Conservation (phyloP, 2,329 filamentous ascomycete genomes). For the Grosmannia huntii region DNA sequence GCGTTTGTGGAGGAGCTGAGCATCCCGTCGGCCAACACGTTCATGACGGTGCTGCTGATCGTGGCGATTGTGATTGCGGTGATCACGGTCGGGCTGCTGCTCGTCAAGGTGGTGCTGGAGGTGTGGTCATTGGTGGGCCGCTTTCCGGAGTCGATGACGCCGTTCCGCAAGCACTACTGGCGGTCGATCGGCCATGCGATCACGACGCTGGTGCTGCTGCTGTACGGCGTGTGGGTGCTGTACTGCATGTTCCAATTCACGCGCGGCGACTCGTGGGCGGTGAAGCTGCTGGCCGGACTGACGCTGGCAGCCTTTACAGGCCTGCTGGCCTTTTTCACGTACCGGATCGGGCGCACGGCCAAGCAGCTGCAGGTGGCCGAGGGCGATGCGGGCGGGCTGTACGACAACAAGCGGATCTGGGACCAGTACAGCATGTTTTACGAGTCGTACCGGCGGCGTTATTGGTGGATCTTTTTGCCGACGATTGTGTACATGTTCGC, state of each 20-base stretch:
- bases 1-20: slow-evolving; percentile 72
- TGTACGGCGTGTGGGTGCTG: slow-evolving; percentile 90
- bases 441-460: slow-evolving; percentile 83
- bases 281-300: slow-evolving; percentile 68
- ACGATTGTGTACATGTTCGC: slow-evolving; percentile 81
- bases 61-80: slow-evolving; percentile 77
- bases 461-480: slow-evolving; percentile 96
- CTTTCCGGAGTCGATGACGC: slow-evolving; percentile 66
- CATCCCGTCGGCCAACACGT: slow-evolving; percentile 81
- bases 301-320: slow-evolving; percentile 72
- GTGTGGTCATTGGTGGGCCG: slow-evolving; percentile 79
- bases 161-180: slow-evolving; percentile 96
- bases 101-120: slow-evolving; percentile 86
- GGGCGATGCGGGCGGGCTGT: slow-evolving; percentile 61
- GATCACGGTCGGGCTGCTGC: slow-evolving; percentile 73
- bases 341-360: slow-evolving; percentile 69
- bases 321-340: slow-evolving; percentile 70
- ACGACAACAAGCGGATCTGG: slow-evolving; percentile 83
- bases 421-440: slow-evolving; percentile 96
- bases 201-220: slow-evolving; percentile 75
- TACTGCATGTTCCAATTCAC: slow-evolving; percentile 97
- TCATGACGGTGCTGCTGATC: slow-evolving; percentile 86
- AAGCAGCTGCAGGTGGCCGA: slow-evolving; percentile 60
- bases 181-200: slow-evolving; percentile 78
- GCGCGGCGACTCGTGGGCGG: slow-evolving; percentile 85